Conservation (phyloP, 495 filamentous ascomycete genomes). For the Hyphodiscus hymeniophilus region DNA sequence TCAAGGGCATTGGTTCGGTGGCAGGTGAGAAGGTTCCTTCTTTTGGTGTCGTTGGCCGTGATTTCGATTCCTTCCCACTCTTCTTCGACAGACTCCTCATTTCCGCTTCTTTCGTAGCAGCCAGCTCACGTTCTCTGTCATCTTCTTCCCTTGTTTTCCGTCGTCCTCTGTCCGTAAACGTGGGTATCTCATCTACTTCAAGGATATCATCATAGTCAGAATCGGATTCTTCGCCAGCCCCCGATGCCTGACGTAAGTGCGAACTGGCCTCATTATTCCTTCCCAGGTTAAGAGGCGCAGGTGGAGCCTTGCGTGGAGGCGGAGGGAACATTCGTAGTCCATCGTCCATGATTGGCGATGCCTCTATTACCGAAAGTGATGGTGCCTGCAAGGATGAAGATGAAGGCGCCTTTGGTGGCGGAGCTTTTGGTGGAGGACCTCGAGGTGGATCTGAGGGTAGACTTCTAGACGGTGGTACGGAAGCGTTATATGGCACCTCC, state of each 20-base stretch:
- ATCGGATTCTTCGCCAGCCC: slow-evolving; percentile 54
- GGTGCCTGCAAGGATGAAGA: slow-evolving; percentile 16
- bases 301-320: slow-evolving; percentile 70
- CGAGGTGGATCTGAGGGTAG: slow-evolving; percentile 32
- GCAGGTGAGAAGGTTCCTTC: slow-evolving; percentile 6
- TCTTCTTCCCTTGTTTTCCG: slow-evolving; percentile 84
- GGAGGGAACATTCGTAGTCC: slow-evolving; percentile 36
- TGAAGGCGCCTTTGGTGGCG: slow-evolving; percentile 18
- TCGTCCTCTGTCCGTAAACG: slow-evolving; percentile 60
- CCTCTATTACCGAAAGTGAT: slow-evolving; percentile 37
- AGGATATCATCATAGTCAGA: slow-evolving; percentile 79
- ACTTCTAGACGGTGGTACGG: slow-evolving; percentile 39
- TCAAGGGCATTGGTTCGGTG: slow-evolving; percentile 16
- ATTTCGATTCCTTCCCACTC: slow-evolving; percentile 43
- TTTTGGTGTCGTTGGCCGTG: slow-evolving; percentile 17
- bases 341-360: slow-evolving; percentile 39
- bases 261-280: slow-evolving; percentile 32
- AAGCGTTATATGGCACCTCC: slow-evolving; percentile 36
- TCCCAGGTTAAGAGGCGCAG: slow-evolving; percentile 71
- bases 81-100: slow-evolving; percentile 57
- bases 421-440: slow-evolving; percentile 21
- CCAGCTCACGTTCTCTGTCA: slow-evolving; percentile 65
- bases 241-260: slow-evolving; percentile 34
- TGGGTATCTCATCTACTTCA: slow-evolving; percentile 53
- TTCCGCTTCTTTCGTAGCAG: slow-evolving; percentile 54